Evolutionary conservation across 1,284 basidiomycete genomes (phyloP), one percentile per base, ranked within the genome.

Genomic region (Neonothopanus nambi): DNA sequence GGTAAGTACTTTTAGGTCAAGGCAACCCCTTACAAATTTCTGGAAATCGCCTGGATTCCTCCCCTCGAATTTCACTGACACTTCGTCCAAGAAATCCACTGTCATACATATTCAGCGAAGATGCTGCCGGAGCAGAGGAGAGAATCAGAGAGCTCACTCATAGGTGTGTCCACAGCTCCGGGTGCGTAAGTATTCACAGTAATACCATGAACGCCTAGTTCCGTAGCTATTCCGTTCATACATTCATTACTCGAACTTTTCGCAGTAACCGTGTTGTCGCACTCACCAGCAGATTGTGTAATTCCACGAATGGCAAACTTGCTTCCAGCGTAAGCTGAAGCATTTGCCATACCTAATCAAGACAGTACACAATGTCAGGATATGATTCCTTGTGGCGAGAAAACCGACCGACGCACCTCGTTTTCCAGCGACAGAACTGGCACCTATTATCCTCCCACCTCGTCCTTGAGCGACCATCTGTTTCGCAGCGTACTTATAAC

Each of bases 371-470:
- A n/a, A 6, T 36, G 33, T 17, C 40, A 13, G 20, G 30, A 52
- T 28, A 33, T 3, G 8, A 42, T 38, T 33, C 20, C 15, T 24
- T 5, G 33, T 30, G 20, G 20, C 6, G 28, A 11, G 44, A 44
- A 2, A 20, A 18, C 13, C 20, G 11, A 37, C n/a, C 8, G 12
- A 13, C 24, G 11, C n/a, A 65, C 70, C 68, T 63, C 62, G 63
- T 54, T 72, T 69, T 4, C 71, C 69, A 1, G 61, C 61, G 1
- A 67, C 52, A 20, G 71, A 73, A 28, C 68, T 67, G 8, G 69
- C 66, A 28, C 71, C 72, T 18, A 77, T 66, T 3, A 77, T 67
- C 26, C 70, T 58, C 4, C 75, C 75, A 8, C 74, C 70, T 3
- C 59, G 35, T n/a, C 61, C 66, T 52, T 67, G 68, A 47, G 59